Evolutionary conservation across 164 flowering plant species (phyloP).

Genomic region (Echeveria elegans): DNA sequence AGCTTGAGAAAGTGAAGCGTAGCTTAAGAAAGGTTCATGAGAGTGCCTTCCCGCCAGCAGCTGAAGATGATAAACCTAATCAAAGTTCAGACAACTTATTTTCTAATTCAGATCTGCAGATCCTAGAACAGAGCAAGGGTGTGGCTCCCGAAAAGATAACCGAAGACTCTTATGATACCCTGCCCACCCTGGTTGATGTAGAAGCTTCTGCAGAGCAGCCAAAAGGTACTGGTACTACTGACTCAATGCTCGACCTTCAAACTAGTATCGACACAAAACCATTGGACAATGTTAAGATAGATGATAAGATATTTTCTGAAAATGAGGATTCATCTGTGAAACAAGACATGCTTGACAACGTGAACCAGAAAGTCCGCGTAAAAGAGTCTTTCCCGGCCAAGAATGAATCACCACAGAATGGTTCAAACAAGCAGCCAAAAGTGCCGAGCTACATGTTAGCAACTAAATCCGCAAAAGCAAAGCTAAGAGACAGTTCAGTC

Average conservation of each 20-base stretch:
- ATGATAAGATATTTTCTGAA: conserved; percentile 21
- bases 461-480: conserved; percentile 81
- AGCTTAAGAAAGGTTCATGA: conserved; percentile 63
- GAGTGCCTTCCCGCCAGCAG: conserved; percentile 27
- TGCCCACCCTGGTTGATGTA: conserved; percentile 17
- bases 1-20: conserved; percentile 66
- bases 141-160: conserved; percentile 27
- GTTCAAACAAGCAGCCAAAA: conserved; percentile 43
- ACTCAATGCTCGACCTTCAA: conserved; percentile 16
- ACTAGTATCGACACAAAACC: conserved; percentile 23
- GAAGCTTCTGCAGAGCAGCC: conserved; percentile 19
- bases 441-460: conserved; percentile 92
- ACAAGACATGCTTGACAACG: conserved; percentile 38
- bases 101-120: too few relatives aligned
- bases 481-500: conserved; percentile 52
- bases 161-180: conserved; percentile 18
- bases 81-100: too few relatives aligned
- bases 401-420: conserved; percentile 60
- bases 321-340: conserved; percentile 31
- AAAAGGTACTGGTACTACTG: conserved; percentile 12
- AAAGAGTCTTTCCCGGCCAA: conserved; percentile 51
- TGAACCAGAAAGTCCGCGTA: conserved; percentile 37
- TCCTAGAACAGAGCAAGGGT: conserved; percentile 9
- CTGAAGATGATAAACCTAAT: conserved; percentile 40
- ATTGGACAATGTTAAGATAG: conserved; percentile 27